Evolutionary conservation across 495 filamentous ascomycete genomes (phyloP), one percentile per base, ranked within the genome.

Genomic region (Cercophora scortea): DNA sequence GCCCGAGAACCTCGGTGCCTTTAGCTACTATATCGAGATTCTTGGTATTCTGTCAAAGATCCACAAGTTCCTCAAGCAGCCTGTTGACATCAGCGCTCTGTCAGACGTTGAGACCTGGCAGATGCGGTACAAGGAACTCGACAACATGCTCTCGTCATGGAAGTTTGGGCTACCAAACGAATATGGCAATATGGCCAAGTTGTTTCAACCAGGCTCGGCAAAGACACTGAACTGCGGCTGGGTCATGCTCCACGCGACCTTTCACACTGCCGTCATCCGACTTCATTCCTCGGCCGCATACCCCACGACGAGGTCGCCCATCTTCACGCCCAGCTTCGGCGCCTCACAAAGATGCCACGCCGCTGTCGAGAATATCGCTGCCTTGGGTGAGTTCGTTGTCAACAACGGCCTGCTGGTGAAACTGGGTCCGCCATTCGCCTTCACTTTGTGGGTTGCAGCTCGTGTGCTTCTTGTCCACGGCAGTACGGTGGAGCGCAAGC

Each of bases 251-350:
- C 90, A 94, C 61, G 83, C 85, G 12, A 85, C 85, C n/a, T 72
- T 67, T 54, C 67, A 73, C 62, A 92, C 87, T 5, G 84, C 89
- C 52, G 82, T 94, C 8, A 94, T 95, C 56, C 82, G 90, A 15
- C 77, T 95, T 11, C 89, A 95, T 71, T 93, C 90, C n/a, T 92
- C 87, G 4, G 89, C 90, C 4, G 90, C 89, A 5, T 95, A 95
- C 64, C 90, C 90, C 18, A 92, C 89, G 15, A 90, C 85, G 12
- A 76, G 87, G 18, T 91, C 87, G 8, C 84, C 84, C 36, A 89
- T 93, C 48, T 95, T 95, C 70, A 88, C 85, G 0, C 86, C 89
- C 2, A 91, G 86, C 6, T 92, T 86, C 67, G 85, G 81, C 54
- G 90, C 90, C 8, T 83, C 81, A 45, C 88, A 94, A 64, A 76